A percentile compares a stretch with the other conserved stretches of the same genome.
phyloP scores from a whole-genome alignment of 2,329 filamentous ascomycete species.

The Cercospora zeae-maydis region DNA sequence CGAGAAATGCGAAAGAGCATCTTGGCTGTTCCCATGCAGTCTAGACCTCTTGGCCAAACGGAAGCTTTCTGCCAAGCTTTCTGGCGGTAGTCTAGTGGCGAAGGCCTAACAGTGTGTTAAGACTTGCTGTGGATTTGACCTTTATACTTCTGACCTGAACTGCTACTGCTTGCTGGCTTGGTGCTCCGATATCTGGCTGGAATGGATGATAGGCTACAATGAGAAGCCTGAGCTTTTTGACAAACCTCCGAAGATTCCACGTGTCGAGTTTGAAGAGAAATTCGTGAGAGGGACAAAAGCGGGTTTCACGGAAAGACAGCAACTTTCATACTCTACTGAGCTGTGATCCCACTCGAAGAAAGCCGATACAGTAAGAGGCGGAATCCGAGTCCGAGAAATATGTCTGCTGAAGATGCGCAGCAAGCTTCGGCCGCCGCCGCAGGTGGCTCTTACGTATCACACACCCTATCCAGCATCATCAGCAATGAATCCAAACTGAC shows the following conservation, averaged over 20 bases:
- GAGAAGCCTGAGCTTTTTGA: too few relatives aligned
- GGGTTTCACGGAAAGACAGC: too few relatives aligned
- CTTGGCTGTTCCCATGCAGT: not conserved
- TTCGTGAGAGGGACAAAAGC: too few relatives aligned
- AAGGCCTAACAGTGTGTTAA: not conserved
- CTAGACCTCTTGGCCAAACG: not conserved
- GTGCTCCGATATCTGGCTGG: too few relatives aligned
- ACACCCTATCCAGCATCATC: not conserved
- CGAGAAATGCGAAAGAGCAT: too few relatives aligned
- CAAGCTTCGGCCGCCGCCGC: not conserved
- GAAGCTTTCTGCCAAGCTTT: constrained; percentile 1
- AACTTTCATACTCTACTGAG: too few relatives aligned
- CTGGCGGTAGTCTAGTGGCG: not conserved
- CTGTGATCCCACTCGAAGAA: too few relatives aligned
- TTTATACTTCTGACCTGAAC: constrained; percentile 4
- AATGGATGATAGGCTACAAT: too few relatives aligned
- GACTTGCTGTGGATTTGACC: constrained; percentile 13
- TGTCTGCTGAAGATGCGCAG: not conserved
- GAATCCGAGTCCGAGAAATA: not conserved
- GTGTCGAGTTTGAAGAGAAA: too few relatives aligned
- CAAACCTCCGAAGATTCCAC: too few relatives aligned
- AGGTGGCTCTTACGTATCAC: not conserved
- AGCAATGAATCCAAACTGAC: not conserved
- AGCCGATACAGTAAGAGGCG: too few relatives aligned
- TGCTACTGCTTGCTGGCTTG: too few relatives aligned